phyloP scores from a whole-genome alignment of 1,284 basidiomycete species.

The Rhodotorula sp. region DNA sequence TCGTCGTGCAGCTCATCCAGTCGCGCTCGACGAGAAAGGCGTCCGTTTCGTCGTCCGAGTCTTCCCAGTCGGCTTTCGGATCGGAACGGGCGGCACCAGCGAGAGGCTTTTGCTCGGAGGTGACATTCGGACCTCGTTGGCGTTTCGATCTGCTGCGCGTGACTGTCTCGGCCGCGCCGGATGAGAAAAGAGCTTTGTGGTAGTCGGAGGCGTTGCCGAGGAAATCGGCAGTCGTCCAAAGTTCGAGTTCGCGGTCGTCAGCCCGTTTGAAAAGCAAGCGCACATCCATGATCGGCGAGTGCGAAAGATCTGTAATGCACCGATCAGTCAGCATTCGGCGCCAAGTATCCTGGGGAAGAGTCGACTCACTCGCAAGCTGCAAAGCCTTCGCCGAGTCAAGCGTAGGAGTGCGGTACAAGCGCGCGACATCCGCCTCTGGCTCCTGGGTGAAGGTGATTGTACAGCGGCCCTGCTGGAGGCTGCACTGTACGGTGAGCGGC shows the following conservation, averaged over 20 bases:
- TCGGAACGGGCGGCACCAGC: background rate
- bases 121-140: fast-evolving
- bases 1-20: too few relatives aligned
- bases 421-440: too few relatives aligned
- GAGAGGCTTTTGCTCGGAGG: background rate
- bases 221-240: constrained; percentile 40
- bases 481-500: too few relatives aligned
- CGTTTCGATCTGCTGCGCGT: background rate
- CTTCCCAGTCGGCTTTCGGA: background rate
- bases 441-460: too few relatives aligned
- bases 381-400: too few relatives aligned
- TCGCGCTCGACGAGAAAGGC: background rate
- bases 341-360: too few relatives aligned
- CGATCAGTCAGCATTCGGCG: too few relatives aligned
- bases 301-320: too few relatives aligned
- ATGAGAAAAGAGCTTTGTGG: constrained; percentile 38
- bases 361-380: too few relatives aligned
- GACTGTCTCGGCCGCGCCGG: constrained; percentile 8
- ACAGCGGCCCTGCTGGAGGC: too few relatives aligned
- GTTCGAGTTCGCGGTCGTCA: background rate
- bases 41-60: constrained; percentile 1
- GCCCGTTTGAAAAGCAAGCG: constrained; percentile 4
- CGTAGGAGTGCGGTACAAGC: too few relatives aligned
- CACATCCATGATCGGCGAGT: background rate
- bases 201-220: constrained; percentile 49